A percentile compares a stretch with the other conserved stretches of the same genome.
These are phyloP conservation scores for Nemophila menziesii DNA, from an alignment of 257 asterid genomes.

Conservation along the genomic window DNA sequence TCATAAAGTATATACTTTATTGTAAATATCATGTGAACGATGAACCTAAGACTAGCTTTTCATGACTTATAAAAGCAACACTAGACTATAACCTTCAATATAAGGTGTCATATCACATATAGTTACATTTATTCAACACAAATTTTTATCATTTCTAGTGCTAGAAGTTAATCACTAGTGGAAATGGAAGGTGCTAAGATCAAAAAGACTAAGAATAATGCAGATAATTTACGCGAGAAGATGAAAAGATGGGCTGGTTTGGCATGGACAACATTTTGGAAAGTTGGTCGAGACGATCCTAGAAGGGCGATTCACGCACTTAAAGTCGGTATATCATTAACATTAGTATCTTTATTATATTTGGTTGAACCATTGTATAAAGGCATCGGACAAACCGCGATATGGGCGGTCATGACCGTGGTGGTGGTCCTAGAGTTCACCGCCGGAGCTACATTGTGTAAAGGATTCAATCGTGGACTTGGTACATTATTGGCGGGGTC, in stretches of 20 bases:
- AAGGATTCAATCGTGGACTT: constrained; percentile 80
- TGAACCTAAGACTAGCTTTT: background rate
- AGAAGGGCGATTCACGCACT: constrained; percentile 62
- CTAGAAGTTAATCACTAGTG: constrained; percentile 13
- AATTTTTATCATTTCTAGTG: background rate
- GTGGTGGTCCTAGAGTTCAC: constrained; percentile 92
- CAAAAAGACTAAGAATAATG: constrained; percentile 31
- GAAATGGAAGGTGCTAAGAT: constrained; percentile 12
- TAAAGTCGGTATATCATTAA: constrained; percentile 69
- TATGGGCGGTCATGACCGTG: constrained; percentile 98
- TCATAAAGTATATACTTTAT: background rate
- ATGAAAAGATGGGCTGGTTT: constrained; percentile 20
- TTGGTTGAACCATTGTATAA: constrained; percentile 71
- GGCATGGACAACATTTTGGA: constrained; percentile 31
- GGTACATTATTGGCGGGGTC: constrained; percentile 82
- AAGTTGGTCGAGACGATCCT: constrained; percentile 60
- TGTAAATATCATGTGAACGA: background rate
- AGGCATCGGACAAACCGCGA: constrained; percentile 64
- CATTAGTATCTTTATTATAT: constrained; percentile 64
- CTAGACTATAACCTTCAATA: background rate
- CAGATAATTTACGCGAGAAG: constrained; percentile 14
- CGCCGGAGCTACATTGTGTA: constrained; percentile 95
- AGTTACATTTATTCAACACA: background rate
- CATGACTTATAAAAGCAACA: background rate
- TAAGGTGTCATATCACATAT: background rate